A percentile compares a stretch with the other conserved stretches of the same genome.
phyloP scores from a whole-genome alignment of 139 green algal species.

The Choricystis sp. region DNA sequence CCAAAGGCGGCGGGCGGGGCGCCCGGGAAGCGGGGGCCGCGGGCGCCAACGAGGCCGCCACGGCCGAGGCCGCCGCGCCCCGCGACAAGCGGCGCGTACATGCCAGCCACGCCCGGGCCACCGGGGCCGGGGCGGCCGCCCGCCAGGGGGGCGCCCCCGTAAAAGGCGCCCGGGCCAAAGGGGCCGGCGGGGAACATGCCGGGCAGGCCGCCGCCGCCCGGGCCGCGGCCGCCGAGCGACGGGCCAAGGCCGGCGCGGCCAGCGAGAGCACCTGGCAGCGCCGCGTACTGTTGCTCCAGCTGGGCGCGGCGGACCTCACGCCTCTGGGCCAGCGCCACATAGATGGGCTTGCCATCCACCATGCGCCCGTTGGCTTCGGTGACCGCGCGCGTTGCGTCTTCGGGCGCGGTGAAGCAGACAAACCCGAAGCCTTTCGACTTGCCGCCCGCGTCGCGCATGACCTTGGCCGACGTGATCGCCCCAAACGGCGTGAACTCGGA shows the following conservation, averaged over 20 bases:
- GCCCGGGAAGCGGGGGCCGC: constrained; percentile 14
- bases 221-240: constrained; percentile 14
- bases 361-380: constrained; percentile 68
- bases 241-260: constrained; percentile 13
- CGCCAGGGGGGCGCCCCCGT: constrained; percentile 1
- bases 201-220: constrained; percentile 8
- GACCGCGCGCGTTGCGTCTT: constrained; percentile 70
- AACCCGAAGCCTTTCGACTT: constrained; percentile 80
- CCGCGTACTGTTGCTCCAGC: constrained; percentile 50
- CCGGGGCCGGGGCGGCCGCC: constrained; percentile 14
- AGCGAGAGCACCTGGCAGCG: constrained; percentile 6
- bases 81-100: not conserved
- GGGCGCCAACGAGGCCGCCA: constrained; percentile 20
- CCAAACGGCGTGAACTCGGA: constrained; percentile 37
- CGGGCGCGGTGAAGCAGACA: constrained; percentile 69
- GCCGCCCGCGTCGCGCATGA: constrained; percentile 59
- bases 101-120: constrained; percentile 10
- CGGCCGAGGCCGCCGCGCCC: constrained; percentile 23
- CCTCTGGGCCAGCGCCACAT: constrained; percentile 76
- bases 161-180: constrained; percentile 1
- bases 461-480: constrained; percentile 77
- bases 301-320: constrained; percentile 59
- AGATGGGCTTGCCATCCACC: constrained; percentile 76
- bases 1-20: constrained; percentile 14
- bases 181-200: constrained; percentile 17